These are phyloP conservation scores for Gossypium ekmanianum DNA, from an alignment of 345 rosid species.

Conservation along the genomic window DNA sequence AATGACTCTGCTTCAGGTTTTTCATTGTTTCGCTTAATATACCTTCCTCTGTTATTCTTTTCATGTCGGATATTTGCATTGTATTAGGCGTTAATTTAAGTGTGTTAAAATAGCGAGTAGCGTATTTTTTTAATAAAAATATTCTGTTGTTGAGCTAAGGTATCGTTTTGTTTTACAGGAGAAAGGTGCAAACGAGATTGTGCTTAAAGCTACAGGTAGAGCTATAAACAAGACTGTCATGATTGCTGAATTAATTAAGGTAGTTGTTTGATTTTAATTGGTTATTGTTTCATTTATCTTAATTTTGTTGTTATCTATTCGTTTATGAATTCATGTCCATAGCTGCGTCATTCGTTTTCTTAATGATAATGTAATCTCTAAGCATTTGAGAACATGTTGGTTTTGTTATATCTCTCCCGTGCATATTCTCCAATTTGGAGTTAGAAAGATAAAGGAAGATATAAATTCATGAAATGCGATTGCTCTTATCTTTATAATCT, in stretches of 20 bases:
- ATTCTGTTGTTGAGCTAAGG: neutral
- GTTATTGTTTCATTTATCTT: neutral
- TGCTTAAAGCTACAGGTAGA: conserved; percentile 10
- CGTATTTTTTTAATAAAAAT: neutral
- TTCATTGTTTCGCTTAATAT: too few relatives aligned
- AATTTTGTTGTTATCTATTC: neutral
- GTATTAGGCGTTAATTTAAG: neutral
- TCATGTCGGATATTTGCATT: neutral
- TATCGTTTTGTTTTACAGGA: neutral
- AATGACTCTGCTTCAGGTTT: conserved; percentile 43
- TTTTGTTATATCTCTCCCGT: neutral
- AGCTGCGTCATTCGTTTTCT: neutral
- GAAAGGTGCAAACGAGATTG: conserved; percentile 4
- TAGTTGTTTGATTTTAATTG: neutral
- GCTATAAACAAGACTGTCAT: conserved; percentile 9
- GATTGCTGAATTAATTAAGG: conserved; percentile 12
- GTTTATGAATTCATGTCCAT: neutral
- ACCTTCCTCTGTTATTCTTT: neutral
- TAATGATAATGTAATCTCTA: neutral
- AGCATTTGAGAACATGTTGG: neutral
- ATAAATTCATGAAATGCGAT: neutral
- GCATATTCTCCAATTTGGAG: neutral
- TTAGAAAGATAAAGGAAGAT: neutral
- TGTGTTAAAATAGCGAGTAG: neutral
- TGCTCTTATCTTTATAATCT: neutral